Conservation (phyloP, 2,329 filamentous ascomycete genomes). For the Triangularia setosa region DNA sequence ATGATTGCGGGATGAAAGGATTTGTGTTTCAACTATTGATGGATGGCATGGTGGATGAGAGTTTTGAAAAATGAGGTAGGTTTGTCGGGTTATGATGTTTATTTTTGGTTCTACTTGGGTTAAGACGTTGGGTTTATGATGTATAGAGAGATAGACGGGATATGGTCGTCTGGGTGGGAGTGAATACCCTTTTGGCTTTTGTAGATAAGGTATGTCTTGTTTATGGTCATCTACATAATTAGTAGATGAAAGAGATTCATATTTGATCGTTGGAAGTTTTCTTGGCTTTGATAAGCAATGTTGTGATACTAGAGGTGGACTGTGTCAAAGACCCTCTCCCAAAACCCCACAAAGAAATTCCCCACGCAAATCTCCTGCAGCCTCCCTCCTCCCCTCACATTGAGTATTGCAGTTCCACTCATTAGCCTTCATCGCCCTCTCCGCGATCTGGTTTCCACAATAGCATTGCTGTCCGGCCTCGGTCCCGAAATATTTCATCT, state of each 20-base stretch:
- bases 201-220: not conserved
- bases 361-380: constrained; percentile 3
- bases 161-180: not conserved
- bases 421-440: not conserved
- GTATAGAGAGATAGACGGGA: not conserved
- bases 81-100: no score
- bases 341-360: not conserved
- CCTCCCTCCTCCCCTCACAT: not conserved
- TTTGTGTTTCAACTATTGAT: not conserved
- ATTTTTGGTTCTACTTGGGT: not conserved
- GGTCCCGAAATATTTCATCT: not conserved
- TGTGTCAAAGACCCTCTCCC: not conserved
- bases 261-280: not conserved
- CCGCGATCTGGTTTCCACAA: not conserved
- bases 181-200: not conserved
- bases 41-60: not conserved
- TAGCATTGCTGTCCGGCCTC: not conserved
- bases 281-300: not conserved
- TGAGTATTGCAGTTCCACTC: not conserved
- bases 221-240: not conserved
- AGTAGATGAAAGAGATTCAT: not conserved
- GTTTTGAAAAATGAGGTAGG: no score
- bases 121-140: not conserved
- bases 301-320: no score
- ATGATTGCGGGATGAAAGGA: not conserved